Evolutionary conservation across 2,329 filamentous ascomycete genomes (phyloP).

Genomic region (Hypoxylon sp.): DNA sequence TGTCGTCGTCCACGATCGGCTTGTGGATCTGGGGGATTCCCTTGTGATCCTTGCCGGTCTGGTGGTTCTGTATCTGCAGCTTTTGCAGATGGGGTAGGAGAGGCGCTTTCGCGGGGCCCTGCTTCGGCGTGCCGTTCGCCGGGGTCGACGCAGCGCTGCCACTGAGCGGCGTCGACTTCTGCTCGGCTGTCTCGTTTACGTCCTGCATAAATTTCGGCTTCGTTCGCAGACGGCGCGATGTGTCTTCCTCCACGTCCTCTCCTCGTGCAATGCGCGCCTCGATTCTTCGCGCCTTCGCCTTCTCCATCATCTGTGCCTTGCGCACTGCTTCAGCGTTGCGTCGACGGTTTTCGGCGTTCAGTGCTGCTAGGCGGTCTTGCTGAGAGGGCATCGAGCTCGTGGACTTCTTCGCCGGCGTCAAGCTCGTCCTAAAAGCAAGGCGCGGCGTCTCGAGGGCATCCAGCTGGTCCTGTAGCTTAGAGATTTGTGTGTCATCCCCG

Average conservation of each 20-base stretch:
- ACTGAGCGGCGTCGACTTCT: conserved; percentile 57
- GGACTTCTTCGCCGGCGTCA: conserved; percentile 63
- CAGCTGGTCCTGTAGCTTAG: conserved; percentile 65
- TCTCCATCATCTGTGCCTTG: conserved; percentile 85
- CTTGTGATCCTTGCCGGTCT: conserved; percentile 66
- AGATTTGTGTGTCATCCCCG: conserved; percentile 66
- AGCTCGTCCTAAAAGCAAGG: conserved; percentile 74
- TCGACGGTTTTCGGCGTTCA: conserved; percentile 85
- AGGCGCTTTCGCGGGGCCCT: conserved; percentile 50
- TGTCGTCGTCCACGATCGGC: conserved; percentile 87
- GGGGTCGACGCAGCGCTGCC: conserved; percentile 61
- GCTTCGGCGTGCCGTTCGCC: conserved; percentile 61
- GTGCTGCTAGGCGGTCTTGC: conserved; percentile 81
- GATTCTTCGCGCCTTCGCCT: conserved; percentile 66
- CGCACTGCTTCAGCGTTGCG: conserved; percentile 90
- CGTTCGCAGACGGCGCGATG: conserved; percentile 69
- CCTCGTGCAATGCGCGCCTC: conserved; percentile 69
- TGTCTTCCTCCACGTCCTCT: conserved; percentile 66
- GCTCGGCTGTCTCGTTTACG: conserved; percentile 60
- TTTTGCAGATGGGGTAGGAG: conserved; percentile 62
- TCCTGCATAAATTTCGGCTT: conserved; percentile 74
- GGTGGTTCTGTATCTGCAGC: conserved; percentile 60
- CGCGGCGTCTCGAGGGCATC: conserved; percentile 72
- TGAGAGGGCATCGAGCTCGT: conserved; percentile 63
- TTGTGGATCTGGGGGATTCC: conserved; percentile 75